Base-by-base conservation (phyloP, 495 filamentous ascomycete species). In the Xylaria bambusicola region DNA sequence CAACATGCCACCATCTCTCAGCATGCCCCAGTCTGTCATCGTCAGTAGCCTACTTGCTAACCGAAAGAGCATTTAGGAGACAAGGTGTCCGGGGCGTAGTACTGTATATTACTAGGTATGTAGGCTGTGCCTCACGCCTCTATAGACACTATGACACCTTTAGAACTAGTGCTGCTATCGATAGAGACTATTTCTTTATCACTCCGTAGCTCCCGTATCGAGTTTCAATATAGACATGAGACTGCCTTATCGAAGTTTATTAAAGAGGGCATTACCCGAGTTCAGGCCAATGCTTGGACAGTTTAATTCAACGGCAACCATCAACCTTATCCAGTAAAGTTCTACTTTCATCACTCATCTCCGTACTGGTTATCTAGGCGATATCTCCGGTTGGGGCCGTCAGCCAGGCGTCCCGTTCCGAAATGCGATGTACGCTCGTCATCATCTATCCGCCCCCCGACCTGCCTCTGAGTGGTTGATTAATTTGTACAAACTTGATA, bases 41-140 rank as follows among this genome's bases (percentile, higher is more conserved):
- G 21, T 42, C 52, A 44, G 44, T 44, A 44, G 52, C 52, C 38
- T 54, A 54, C 44, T 38, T 54, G 17, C 52, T 54, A 54, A 54
- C 52, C 24, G 9, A 12, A 4, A 17, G 23, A 3, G n/a, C 4
- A 29, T 21, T 33, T 26, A 23, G 23, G 8, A 24, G 38, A 23
- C 35, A 38, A 15, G 38, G n/a, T n/a, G n/a, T n/a, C n/a, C n/a
- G n/a, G n/a, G n/a, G n/a, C n/a, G n/a, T n/a, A n/a, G n/a, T n/a
- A n/a, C n/a, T n/a, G n/a, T n/a, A n/a, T n/a, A n/a, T n/a, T n/a
- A n/a, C n/a, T n/a, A n/a, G n/a, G n/a, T n/a, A n/a, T n/a, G n/a
- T n/a, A n/a, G n/a, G n/a, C n/a, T n/a, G n/a, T n/a, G n/a, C n/a
- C n/a, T n/a, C n/a, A 38, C 6, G 36, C 36, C 36, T 38, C 36